Conservation (phyloP, 768 basidiomycete genomes). For the Xanthoconium purpureum region DNA sequence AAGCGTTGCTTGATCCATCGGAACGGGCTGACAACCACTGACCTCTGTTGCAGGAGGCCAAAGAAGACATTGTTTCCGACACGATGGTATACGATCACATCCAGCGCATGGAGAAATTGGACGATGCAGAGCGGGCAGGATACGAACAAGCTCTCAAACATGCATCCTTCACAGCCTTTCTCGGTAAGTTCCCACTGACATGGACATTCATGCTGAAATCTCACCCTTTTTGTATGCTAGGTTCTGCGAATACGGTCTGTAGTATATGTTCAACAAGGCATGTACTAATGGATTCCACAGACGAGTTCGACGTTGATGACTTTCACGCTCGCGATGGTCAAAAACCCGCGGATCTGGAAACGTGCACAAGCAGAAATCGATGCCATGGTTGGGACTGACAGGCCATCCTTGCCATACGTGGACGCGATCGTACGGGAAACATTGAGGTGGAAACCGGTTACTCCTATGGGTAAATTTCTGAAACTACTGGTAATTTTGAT, state of each 20-base stretch:
- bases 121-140: background rate
- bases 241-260: background rate
- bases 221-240: background rate
- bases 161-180: background rate
- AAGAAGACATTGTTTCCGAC: background rate
- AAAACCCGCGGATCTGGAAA: no score
- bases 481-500: no score
- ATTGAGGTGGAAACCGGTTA: no score
- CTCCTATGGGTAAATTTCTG: no score
- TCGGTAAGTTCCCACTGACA: background rate
- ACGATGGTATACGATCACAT: background rate
- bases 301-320: background rate
- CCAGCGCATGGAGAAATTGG: constrained; percentile 10
- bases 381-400: no score
- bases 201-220: background rate
- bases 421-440: no score
- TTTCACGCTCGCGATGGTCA: no score
- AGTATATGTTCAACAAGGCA: background rate
- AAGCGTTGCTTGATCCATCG: background rate
- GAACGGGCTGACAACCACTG: background rate
- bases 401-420: no score
- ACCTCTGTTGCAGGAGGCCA: background rate
- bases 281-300: background rate
- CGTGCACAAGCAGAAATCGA: no score
- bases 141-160: constrained; percentile 5